Evolutionary conservation across 805 yeast species (phyloP).

Genomic region (Saccharomycopsis fermentans): DNA sequence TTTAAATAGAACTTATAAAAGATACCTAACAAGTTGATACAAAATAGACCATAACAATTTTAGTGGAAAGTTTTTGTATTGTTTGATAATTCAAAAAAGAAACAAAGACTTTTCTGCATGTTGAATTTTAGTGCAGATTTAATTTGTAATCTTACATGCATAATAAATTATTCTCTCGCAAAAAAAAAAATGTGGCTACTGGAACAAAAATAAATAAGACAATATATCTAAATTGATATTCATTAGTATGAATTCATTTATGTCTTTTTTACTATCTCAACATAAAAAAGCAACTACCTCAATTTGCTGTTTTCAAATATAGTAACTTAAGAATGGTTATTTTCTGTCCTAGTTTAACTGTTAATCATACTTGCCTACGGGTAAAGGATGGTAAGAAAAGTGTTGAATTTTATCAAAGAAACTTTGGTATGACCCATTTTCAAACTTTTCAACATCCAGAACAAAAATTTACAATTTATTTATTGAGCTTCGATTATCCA

Average conservation of each 20-base stretch:
- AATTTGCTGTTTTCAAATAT: background rate
- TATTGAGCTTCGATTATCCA: constrained; percentile 45
- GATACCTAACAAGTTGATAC: background rate
- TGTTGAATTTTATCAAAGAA: constrained; percentile 58
- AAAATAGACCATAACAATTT: no score
- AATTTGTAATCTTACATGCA: background rate
- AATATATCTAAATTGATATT: no score
- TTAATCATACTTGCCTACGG: constrained; percentile 70
- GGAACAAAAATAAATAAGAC: no score
- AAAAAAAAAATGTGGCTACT: background rate
- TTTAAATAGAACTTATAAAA: background rate
- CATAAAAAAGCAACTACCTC: no score
- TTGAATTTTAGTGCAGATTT: background rate
- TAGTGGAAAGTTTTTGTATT: background rate
- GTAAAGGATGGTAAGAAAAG: constrained; percentile 72
- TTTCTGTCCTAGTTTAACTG: constrained; percentile 21
- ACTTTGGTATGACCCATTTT: constrained; percentile 64
- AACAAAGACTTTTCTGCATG: background rate
- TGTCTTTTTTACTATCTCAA: no score
- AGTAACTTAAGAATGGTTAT: constrained; percentile 5
- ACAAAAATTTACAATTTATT: constrained; percentile 54
- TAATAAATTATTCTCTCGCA: background rate
- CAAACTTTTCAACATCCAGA: constrained; percentile 42
- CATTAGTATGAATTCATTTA: no score
- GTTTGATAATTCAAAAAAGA: background rate